Evolutionary conservation across 176 grass and related monocot species (phyloP), one percentile per base, ranked within the genome.

Genomic region (Avena atlantica): DNA sequence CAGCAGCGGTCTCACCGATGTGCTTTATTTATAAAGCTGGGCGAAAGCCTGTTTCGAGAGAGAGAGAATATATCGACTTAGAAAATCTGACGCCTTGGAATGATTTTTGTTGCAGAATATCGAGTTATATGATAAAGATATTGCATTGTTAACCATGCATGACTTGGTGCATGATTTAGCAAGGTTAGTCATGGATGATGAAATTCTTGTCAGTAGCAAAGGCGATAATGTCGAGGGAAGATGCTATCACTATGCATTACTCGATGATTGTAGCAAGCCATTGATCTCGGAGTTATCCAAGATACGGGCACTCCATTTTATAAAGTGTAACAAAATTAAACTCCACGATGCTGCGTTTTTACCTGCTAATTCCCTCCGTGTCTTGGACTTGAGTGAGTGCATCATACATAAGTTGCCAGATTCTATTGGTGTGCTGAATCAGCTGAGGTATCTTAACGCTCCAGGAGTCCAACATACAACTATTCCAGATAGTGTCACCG

Each of bases 111-210:
- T 31, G 9, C 68, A 70, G 68, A 70, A 3, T 70, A 4, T 8
- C 0, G 17, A 14, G 19, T 0, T 44, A 8, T 0, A 44, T n/a
- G 8, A 1, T 40, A 16, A n/a, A 60, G 2, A 57, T 75, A 8
- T 12, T 45, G 37, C 9, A 70, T 10, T 47, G 15, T 70, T 61
- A 0, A 44, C 9, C 36, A 82, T 88, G 78, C 86, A 88, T 9
- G 66, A 88, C 17, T 13, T 88, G 64, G 86, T 76, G 7, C 78
- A 81, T 27, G 86, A 88, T 29, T 17, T 88, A 4, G 66, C 79
- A 51, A 74, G 31, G 40, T 77, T 1, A 20, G 68, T 74, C 51
- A 72, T 49, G 45, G 69, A 12, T 3, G 24, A 83, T 44, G 86
- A 82, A 75, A 20, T 70, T 61, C 1, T 19, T 4, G 19, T 60